phyloP scores from a whole-genome alignment of 371 early-diverging fungal genomes.

The Polyrhizophydium stewartii region DNA sequence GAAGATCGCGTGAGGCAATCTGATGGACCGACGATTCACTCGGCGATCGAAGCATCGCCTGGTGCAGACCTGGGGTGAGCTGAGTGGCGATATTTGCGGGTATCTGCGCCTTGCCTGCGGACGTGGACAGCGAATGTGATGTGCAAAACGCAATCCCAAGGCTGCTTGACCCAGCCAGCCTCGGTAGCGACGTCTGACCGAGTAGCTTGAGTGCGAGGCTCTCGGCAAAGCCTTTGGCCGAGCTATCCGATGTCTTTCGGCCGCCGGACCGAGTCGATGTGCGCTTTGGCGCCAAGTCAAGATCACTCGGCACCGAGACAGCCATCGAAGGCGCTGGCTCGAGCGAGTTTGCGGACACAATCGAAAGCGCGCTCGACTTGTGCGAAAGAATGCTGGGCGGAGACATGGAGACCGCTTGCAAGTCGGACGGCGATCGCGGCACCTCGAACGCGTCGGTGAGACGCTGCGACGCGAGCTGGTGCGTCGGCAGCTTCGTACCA shows the following conservation, averaged over 20 bases:
- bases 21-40: too few species aligned
- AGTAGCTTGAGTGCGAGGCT: too few species aligned
- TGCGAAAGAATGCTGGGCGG: background rate
- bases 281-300: conserved; percentile 19
- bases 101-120: background rate
- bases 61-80: too few species aligned
- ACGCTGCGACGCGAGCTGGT: conserved; percentile 20
- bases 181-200: too few species aligned
- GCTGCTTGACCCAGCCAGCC: too few species aligned
- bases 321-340: background rate
- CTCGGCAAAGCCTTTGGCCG: conserved; percentile 23
- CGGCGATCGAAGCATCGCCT: too few species aligned
- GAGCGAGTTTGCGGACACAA: background rate
- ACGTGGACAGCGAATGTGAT: background rate
- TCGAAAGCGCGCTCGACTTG: background rate
- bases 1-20: background rate
- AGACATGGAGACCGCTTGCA: too few species aligned
- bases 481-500: conserved; percentile 28
- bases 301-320: conserved; percentile 21
- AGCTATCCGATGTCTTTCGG: conserved; percentile 23
- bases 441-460: conserved; percentile 2
- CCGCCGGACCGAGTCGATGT: conserved; percentile 21
- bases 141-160: too few species aligned
- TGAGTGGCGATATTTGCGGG: too few species aligned
- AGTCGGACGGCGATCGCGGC: too few species aligned